Evolutionary conservation across 768 basidiomycete genomes (phyloP).

Genomic region (Hygrophorus pudorinus): DNA sequence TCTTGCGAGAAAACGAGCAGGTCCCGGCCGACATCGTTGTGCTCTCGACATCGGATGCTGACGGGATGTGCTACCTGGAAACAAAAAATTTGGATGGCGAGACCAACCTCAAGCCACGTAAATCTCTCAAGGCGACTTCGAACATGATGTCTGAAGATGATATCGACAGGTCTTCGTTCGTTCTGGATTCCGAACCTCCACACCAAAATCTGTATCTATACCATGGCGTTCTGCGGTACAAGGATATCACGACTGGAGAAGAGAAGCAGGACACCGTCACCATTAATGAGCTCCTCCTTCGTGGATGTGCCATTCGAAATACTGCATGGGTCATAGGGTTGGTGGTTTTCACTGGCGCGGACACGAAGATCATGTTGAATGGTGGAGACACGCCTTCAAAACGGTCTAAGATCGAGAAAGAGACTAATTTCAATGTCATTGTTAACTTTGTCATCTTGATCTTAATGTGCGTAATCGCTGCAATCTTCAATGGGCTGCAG

Average conservation of each 20-base stretch:
- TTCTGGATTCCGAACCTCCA: constrained; percentile 88
- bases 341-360: constrained; percentile 89
- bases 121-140: constrained; percentile 65
- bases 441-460: constrained; percentile 83
- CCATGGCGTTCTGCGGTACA: constrained; percentile 76
- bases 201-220: constrained; percentile 90
- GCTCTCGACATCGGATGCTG: constrained; percentile 82
- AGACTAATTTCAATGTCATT: constrained; percentile 96
- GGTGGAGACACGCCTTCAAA: constrained; percentile 94
- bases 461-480: constrained; percentile 67
- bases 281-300: constrained; percentile 88
- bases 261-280: constrained; percentile 60
- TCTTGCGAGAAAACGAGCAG: constrained; percentile 89
- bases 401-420: constrained; percentile 93
- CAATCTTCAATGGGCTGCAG: constrained; percentile 65
- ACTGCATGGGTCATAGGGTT: constrained; percentile 89
- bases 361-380: constrained; percentile 89
- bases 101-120: constrained; percentile 89
- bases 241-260: constrained; percentile 39
- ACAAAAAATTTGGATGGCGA: constrained; percentile 98
- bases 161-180: constrained; percentile 76
- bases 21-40: constrained; percentile 95
- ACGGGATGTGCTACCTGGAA: constrained; percentile 90
- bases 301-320: constrained; percentile 85
- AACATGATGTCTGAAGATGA: constrained; percentile 80